These are phyloP conservation scores for Arabis alpina DNA, from an alignment of 345 rosid genomes.

Conservation along the genomic window DNA sequence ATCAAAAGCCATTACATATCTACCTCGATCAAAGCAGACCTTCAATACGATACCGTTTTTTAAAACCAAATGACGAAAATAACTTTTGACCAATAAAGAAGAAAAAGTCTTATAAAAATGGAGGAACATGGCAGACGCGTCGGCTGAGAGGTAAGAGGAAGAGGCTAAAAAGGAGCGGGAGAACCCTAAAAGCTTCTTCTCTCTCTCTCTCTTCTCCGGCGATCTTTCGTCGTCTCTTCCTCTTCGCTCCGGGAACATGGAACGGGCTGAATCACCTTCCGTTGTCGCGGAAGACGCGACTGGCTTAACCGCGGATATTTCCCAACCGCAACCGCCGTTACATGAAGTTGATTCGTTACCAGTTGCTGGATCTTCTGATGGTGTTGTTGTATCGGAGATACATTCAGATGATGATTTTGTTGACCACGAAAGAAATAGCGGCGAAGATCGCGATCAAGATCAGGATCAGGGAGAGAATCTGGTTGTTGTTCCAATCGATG, in stretches of 20 bases:
- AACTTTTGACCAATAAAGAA: conserved; percentile 24
- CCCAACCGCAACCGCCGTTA: conserved; percentile 32
- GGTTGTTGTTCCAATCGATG: conserved; percentile 43
- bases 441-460: conserved; percentile 46
- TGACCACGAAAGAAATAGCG: no score
- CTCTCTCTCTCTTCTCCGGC: conserved; percentile 37
- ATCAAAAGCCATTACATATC: background rate
- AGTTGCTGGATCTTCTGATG: conserved; percentile 47
- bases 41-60: background rate
- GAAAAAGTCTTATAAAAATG: conserved; percentile 22
- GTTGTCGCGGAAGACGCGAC: conserved; percentile 3
- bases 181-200: conserved; percentile 4
- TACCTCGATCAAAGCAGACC: background rate
- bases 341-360: conserved; percentile 40
- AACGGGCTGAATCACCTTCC: conserved; percentile 37
- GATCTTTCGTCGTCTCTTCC: conserved; percentile 40
- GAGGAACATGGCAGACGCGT: conserved; percentile 27
- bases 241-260: conserved; percentile 48
- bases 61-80: background rate
- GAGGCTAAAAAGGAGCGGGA: conserved; percentile 35
- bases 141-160: conserved; percentile 45
- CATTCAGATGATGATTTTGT: conserved; percentile 52
- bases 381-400: conserved; percentile 34
- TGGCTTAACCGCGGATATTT: background rate
- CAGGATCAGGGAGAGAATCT: conserved; percentile 41